Evolutionary conservation across 306 rosid species (phyloP).

Genomic region (Castanea crenata): DNA sequence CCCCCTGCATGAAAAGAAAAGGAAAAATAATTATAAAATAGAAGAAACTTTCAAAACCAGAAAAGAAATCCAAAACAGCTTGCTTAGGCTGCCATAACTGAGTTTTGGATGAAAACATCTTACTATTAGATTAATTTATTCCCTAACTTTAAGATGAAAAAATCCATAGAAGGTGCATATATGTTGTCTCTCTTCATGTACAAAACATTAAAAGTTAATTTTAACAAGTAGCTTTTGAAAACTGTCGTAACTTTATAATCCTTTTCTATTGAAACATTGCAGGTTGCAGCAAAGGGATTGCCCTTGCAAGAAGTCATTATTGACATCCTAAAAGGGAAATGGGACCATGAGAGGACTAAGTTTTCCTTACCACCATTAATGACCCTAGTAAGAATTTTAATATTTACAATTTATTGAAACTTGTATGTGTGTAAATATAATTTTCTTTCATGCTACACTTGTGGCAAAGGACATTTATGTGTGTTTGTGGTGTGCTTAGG

Average conservation of each 20-base stretch:
- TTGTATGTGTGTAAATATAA: conserved; percentile 4
- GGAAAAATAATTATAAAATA: not conserved
- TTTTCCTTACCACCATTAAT: conserved; percentile 93
- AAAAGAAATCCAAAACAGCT: not conserved
- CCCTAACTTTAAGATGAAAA: not conserved
- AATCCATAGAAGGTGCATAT: conserved; percentile 6
- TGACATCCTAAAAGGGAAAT: conserved; percentile 64
- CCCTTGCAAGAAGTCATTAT: conserved; percentile 58
- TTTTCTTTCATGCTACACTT: not conserved
- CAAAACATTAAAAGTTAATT: conserved; percentile 2
- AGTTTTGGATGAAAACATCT: conserved; percentile 7
- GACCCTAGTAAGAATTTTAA: conserved; percentile 74
- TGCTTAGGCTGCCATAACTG: not conserved
- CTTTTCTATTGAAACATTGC: conserved; percentile 25
- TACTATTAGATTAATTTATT: conserved; percentile 5
- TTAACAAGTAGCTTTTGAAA: conserved; percentile 13
- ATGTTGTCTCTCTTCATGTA: conserved; percentile 5
- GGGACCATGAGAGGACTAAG: conserved; percentile 86
- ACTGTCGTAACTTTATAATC: conserved; percentile 12
- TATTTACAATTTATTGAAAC: conserved; percentile 10
- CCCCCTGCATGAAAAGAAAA: not conserved
- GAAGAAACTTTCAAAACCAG: not conserved
- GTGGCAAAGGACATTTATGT: not conserved
- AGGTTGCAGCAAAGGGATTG: conserved; percentile 53
- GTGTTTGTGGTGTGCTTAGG: no score